A percentile compares a stretch with the other conserved stretches of the same genome.
Conservation (phyloP, 2,329 filamentous ascomycete species). For the Beauveria scarabaeidicola region DNA sequence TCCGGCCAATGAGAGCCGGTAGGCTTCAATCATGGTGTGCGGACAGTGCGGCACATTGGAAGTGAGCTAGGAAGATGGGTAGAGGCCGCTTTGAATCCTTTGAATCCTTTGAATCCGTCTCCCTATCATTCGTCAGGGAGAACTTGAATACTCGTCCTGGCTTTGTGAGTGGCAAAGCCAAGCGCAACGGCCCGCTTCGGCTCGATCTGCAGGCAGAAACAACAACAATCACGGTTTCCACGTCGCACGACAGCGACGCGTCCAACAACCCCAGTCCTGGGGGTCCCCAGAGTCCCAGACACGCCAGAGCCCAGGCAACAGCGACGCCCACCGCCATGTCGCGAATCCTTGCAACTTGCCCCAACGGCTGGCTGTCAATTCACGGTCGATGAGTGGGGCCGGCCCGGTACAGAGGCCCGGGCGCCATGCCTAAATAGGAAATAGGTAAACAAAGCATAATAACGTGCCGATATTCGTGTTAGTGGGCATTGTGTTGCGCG, state of each 20-base stretch:
- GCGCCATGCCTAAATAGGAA: slow-evolving; percentile 32
- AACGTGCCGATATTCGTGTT: slow-evolving; percentile 4
- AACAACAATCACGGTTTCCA: slow-evolving; percentile 1
- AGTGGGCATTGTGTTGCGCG: slow-evolving; percentile 8
- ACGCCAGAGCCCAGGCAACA: neutral
- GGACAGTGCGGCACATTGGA: too few species aligned
- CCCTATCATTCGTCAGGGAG: neutral
- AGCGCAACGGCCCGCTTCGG: neutral
- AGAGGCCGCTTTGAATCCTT: too few species aligned
- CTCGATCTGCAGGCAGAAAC: neutral
- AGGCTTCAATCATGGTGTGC: too few species aligned
- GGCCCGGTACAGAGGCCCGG: slow-evolving; percentile 11
- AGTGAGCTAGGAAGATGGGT: too few species aligned
- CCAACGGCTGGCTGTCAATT: slow-evolving; percentile 21
- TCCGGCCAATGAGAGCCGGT: neutral
- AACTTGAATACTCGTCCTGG: neutral
- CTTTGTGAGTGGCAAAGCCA: neutral
- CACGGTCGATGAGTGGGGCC: slow-evolving; percentile 17
- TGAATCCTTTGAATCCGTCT: neutral
- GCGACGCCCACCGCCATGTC: neutral
- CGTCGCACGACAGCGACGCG: slow-evolving; percentile 3
- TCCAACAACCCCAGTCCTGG: neutral
- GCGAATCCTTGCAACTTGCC: slow-evolving; percentile 3
- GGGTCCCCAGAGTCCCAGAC: neutral
- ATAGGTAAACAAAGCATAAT: slow-evolving; percentile 36